Base-by-base conservation (phyloP, 108 stramenopile species). In the Epipyxis sp. region DNA sequence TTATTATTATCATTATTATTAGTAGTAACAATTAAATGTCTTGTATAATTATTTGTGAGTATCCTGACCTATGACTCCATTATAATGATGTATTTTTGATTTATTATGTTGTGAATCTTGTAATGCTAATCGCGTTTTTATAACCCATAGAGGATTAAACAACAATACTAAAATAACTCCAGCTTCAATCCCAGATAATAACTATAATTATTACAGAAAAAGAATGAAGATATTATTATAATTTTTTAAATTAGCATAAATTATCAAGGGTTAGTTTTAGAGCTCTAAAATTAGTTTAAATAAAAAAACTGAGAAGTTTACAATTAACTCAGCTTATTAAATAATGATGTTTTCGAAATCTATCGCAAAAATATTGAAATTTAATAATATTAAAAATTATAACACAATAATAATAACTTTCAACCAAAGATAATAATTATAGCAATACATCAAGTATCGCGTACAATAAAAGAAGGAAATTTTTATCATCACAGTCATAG, bases 61-160 rank as follows among this genome's bases (percentile, higher is more conserved):
- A 1, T 61, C 65, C 42, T 40, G 32, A 3, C 59, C 34, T 50
- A 1, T 30, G 46, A 30, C 42, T 50, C 16, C 54, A 57, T 25
- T 25, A 25, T 25, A 57, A 25, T 25, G 25, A 25, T 25, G 54
- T 57, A 25, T 57, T 25, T 25, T 57, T 25, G 54, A 25, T 57
- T 25, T 25, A n/a, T n/a, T n/a, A n/a, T n/a, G n/a, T 32, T 71
- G 16, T 42, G 76, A 65, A 0, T 59, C 43, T 87, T 99, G 98
- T 29, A 99, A 80, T 87, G 97, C 95, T 87, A 99, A 85, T 57
- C 98, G 81, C 30, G 94, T 93, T 81, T 99, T 99, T 61, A 99
- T 89, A 42, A 99, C 84, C 98, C 98, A 99, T 1, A 99, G 76
- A 10, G 98, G 98, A 86, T 99, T 99, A 40, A 97, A 97, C 0